Conservation (phyloP, 148 eudicot species). For the Diospyros kaki region DNA sequence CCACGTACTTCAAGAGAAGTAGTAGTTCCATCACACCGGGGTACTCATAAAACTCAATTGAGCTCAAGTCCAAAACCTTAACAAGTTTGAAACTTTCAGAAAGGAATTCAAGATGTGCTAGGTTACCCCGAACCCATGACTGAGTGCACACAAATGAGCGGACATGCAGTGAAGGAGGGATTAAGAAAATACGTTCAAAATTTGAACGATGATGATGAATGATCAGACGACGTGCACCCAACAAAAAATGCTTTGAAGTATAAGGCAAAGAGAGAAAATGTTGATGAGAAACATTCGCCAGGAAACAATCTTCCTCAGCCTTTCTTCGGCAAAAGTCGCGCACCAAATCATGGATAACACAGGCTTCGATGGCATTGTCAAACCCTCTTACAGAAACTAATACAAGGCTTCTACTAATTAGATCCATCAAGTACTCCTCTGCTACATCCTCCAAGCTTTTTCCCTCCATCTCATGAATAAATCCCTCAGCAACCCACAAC, state of each 20-base stretch:
- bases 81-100: not conserved
- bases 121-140: not conserved
- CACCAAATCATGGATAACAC: conserved; percentile 23
- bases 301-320: conserved; percentile 10
- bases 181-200: not conserved
- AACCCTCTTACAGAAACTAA: not conserved
- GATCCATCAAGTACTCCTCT: too few relatives aligned
- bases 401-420: too few relatives aligned
- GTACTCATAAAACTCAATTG: not conserved
- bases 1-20: conserved; percentile 6
- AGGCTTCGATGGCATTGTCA: conserved; percentile 14
- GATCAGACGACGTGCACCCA: conserved; percentile 4
- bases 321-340: conserved; percentile 19
- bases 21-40: not conserved
- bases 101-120: not conserved
- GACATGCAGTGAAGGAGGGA: not conserved
- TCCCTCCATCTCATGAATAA: not conserved
- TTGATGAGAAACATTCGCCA: not conserved
- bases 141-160: conserved; percentile 12
- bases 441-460: not conserved
- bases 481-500: too few relatives aligned
- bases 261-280: not conserved
- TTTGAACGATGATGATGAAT: not conserved
- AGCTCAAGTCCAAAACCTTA: conserved; percentile 12
- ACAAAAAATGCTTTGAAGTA: too few relatives aligned